Conservation (phyloP, 495 filamentous ascomycete species). For the Haplographium delicatum region DNA sequence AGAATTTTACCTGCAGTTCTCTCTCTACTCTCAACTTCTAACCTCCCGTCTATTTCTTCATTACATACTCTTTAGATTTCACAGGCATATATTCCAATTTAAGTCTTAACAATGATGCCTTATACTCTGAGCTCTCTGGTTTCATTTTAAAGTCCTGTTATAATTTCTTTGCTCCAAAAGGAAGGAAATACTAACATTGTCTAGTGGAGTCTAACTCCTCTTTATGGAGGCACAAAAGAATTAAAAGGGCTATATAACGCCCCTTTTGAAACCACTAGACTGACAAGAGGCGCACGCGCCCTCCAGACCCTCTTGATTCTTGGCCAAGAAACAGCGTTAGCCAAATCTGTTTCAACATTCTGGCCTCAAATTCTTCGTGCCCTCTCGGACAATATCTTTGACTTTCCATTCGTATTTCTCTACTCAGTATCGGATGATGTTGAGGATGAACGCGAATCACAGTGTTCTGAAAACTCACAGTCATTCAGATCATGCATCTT, state of each 20-base stretch:
- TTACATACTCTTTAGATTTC: neutral
- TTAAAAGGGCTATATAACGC: conserved; percentile 60
- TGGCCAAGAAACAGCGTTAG: conserved; percentile 57
- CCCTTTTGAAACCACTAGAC: conserved; percentile 58
- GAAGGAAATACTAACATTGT: too few species aligned
- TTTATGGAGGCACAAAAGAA: conserved; percentile 52
- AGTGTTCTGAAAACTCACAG: conserved; percentile 5
- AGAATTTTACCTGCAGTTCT: neutral
- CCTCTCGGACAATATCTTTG: conserved; percentile 52
- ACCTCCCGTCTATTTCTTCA: neutral
- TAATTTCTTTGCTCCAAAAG: too few species aligned
- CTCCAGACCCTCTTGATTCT: conserved; percentile 58
- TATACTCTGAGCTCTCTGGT: too few species aligned
- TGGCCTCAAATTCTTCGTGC: conserved; percentile 51
- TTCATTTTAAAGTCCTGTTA: too few species aligned
- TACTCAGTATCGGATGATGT: conserved; percentile 56
- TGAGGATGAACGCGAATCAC: conserved; percentile 5
- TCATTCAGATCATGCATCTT: conserved; percentile 12
- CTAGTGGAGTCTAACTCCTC: conserved; percentile 59
- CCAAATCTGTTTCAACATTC: conserved; percentile 57
- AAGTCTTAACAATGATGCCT: too few species aligned
- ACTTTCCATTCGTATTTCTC: conserved; percentile 57
- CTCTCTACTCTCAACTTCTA: neutral
- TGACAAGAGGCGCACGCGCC: conserved; percentile 54
- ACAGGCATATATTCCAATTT: neutral